Percentiles rank a stretch among this genome's conserved stretches.
These are phyloP conservation scores for Aurifilum marmelostoma DNA, from an alignment of 2,329 filamentous ascomycete species.

Conservation along the genomic window DNA sequence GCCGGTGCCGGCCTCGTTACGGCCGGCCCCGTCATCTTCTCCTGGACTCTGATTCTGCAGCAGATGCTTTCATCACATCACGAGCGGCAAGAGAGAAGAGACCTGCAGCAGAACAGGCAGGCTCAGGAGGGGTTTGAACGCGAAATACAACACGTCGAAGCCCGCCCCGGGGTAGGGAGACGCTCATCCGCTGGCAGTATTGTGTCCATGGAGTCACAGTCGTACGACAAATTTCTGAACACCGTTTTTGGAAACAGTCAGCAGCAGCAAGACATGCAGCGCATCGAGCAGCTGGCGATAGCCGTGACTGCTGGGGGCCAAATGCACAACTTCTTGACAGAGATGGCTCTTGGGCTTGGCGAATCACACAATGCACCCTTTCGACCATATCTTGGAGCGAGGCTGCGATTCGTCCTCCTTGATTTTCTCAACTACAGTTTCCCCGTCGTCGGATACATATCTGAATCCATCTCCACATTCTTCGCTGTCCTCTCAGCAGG, in stretches of 20 bases:
- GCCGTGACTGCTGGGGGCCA: slow-evolving; percentile 53
- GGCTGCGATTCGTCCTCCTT: slow-evolving; percentile 66
- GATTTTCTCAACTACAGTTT: slow-evolving; percentile 72
- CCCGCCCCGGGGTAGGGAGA: slow-evolving; percentile 46
- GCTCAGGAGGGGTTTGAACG: slow-evolving; percentile 61
- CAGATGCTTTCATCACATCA: slow-evolving; percentile 68
- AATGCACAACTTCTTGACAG: slow-evolving; percentile 57
- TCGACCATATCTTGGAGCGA: slow-evolving; percentile 60
- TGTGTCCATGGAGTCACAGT: slow-evolving; percentile 62
- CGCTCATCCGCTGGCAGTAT: slow-evolving; percentile 65
- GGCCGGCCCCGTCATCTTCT: slow-evolving; percentile 74
- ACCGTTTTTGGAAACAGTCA: slow-evolving; percentile 42
- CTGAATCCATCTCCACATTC: slow-evolving; percentile 69
- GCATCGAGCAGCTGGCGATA: slow-evolving; percentile 55
- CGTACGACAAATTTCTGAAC: slow-evolving; percentile 60
- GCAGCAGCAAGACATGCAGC: slow-evolving; percentile 54
- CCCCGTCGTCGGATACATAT: slow-evolving; percentile 70
- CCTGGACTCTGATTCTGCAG: slow-evolving; percentile 79
- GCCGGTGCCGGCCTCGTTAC: slow-evolving; percentile 59
- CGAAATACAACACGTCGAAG: slow-evolving; percentile 41
- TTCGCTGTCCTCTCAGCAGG: slow-evolving; percentile 65
- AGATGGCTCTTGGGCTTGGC: slow-evolving; percentile 54
- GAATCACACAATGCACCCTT: slow-evolving; percentile 51
- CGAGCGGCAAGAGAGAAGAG: slow-evolving; percentile 62
- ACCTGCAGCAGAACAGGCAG: slow-evolving; percentile 61